Evolutionary conservation across 2,329 filamentous ascomycete genomes (phyloP).

Genomic region (Pestalotiopsis sp.): DNA sequence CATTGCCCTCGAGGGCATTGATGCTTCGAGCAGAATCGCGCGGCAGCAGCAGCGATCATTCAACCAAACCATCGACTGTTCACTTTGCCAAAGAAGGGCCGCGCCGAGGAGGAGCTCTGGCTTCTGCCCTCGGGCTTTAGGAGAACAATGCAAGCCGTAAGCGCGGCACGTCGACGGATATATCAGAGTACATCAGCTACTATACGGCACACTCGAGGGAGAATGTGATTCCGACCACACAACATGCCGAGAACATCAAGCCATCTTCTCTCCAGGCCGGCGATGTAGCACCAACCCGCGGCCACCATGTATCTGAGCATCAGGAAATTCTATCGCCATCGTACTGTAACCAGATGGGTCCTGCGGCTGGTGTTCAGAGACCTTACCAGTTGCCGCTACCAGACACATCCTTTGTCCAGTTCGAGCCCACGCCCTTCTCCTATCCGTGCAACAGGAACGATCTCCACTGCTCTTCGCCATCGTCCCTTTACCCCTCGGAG

Average conservation of each 20-base stretch:
- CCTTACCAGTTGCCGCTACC: background rate
- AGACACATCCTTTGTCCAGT: background rate
- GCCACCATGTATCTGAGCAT: background rate
- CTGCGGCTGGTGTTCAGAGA: background rate
- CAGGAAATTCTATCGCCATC: constrained; percentile 2
- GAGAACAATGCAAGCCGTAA: background rate
- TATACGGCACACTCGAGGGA: constrained; percentile 1
- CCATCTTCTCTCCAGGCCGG: background rate
- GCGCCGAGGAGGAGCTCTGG: background rate
- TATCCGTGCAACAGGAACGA: background rate
- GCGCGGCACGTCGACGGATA: background rate
- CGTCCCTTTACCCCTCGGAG: constrained; percentile 10
- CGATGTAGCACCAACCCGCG: background rate
- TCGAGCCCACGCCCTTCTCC: background rate
- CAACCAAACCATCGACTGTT: background rate
- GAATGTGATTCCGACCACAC: background rate
- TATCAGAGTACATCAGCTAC: constrained; percentile 3
- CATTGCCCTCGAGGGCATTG: constrained; percentile 3
- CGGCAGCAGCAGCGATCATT: background rate
- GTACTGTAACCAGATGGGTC: background rate
- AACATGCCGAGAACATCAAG: constrained; percentile 2
- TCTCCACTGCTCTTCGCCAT: background rate
- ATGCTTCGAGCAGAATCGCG: background rate
- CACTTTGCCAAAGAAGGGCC: background rate
- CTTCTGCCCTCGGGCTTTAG: background rate